A percentile compares a stretch with the other conserved stretches of the same genome.
phyloP scores from a whole-genome alignment of 2,329 filamentous ascomycete genomes.

The Bipolaris victoriae region DNA sequence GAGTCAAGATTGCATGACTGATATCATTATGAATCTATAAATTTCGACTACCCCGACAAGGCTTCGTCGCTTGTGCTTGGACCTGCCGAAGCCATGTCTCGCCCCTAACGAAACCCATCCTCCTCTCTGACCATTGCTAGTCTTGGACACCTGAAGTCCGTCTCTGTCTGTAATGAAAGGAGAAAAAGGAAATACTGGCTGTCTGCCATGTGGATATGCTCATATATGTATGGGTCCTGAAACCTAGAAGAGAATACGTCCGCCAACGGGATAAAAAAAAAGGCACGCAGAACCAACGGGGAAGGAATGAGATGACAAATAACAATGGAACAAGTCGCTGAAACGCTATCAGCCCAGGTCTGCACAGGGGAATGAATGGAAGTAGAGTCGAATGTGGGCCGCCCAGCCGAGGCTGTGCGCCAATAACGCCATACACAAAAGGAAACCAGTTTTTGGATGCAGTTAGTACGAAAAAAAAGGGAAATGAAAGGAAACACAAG shows the following conservation, averaged over 20 bases:
- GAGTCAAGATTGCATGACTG: slow-evolving; percentile 9
- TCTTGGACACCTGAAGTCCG: slow-evolving; percentile 13
- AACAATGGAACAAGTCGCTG: slow-evolving; percentile 37
- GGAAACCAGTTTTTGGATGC: slow-evolving; percentile 30
- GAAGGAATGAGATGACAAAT: slow-evolving; percentile 14
- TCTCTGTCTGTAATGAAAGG: slow-evolving; percentile 15
- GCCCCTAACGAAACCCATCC: slow-evolving; percentile 14
- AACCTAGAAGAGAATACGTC: slow-evolving; percentile 9
- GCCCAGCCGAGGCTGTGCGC: slow-evolving; percentile 18
- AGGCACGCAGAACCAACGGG: neutral
- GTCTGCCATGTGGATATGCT: slow-evolving; percentile 13
- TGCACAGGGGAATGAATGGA: slow-evolving; percentile 16
- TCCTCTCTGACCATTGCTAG: slow-evolving; percentile 18
- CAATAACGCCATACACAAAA: slow-evolving; percentile 37
- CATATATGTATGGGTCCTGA: slow-evolving; percentile 10
- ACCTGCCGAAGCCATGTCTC: slow-evolving; percentile 27
- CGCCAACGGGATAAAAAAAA: slow-evolving; percentile 1
- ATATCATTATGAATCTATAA: slow-evolving; percentile 24
- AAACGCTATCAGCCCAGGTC: slow-evolving; percentile 41
- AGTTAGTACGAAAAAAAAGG: slow-evolving; percentile 23
- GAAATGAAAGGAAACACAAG: slow-evolving; percentile 37
- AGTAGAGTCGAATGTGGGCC: slow-evolving; percentile 17
- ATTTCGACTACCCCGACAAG: slow-evolving; percentile 22
- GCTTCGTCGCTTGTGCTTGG: slow-evolving; percentile 20
- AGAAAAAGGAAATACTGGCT: slow-evolving; percentile 16